These are phyloP conservation scores for Penicillium antarcticum DNA, from an alignment of 495 filamentous ascomycete genomes.

Conservation along the genomic window DNA sequence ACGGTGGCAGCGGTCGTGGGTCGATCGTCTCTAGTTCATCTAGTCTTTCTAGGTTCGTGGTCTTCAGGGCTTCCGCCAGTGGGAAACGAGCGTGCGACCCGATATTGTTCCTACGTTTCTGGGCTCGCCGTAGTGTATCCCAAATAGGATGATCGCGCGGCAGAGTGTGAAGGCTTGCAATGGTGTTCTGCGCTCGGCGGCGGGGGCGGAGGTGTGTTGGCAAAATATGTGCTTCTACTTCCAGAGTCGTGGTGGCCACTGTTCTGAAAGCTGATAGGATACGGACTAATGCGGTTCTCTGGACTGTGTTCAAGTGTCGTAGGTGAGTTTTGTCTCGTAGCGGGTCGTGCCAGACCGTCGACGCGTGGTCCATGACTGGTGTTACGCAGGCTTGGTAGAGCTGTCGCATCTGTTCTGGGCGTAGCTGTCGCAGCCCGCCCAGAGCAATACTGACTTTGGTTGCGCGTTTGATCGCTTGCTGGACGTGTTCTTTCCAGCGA, in stretches of 20 bases:
- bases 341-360: too few relatives aligned
- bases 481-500: constrained; percentile 4
- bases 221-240: constrained; percentile 9
- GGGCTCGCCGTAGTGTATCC: constrained; percentile 3
- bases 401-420: constrained; percentile 11
- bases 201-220: too few relatives aligned
- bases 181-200: too few relatives aligned
- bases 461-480: constrained; percentile 10
- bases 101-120: constrained; percentile 11
- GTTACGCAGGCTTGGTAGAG: too few relatives aligned
- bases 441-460: constrained; percentile 5
- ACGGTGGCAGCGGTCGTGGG: constrained; percentile 13
- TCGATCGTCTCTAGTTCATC: constrained; percentile 19
- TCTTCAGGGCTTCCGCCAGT: constrained; percentile 15
- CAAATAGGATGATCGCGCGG: constrained; percentile 5
- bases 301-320: constrained; percentile 7
- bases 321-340: constrained; percentile 20
- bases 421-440: constrained; percentile 4
- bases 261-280: constrained; percentile 16
- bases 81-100: constrained; percentile 5
- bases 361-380: too few relatives aligned
- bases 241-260: constrained; percentile 7
- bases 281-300: constrained; percentile 8
- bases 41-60: constrained; percentile 13
- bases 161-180: too few relatives aligned